Base-by-base conservation (phyloP, 768 basidiomycete genomes). In the Mycena latifolia region DNA sequence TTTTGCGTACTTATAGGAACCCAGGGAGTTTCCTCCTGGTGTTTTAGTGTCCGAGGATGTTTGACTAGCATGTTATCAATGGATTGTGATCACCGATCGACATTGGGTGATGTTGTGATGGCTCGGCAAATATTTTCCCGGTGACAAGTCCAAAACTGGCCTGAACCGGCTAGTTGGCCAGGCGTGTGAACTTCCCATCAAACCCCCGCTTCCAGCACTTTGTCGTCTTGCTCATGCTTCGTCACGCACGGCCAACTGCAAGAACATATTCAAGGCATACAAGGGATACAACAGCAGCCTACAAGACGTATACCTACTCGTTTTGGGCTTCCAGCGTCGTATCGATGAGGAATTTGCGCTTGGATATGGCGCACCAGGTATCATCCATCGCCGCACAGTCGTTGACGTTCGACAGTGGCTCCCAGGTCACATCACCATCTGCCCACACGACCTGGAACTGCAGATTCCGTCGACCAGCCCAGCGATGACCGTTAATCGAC, bases 341-440 rank as follows among this genome's bases (percentile, higher is more conserved):
- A n/a, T n/a, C n/a, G n/a, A n/a, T n/a, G n/a, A n/a, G n/a, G n/a
- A n/a, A n/a, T n/a, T n/a, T n/a, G n/a, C n/a, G n/a, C n/a, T n/a
- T n/a, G n/a, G n/a, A n/a, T n/a, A n/a, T n/a, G n/a, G n/a, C n/a
- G n/a, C n/a, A n/a, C n/a, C n/a, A n/a, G n/a, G n/a, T n/a, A n/a
- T n/a, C n/a, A n/a, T n/a, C n/a, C n/a, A n/a, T n/a, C n/a, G n/a
- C n/a, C n/a, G n/a, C n/a, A n/a, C n/a, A n/a, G n/a, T n/a, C n/a
- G n/a, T 60, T 35, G 35, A 64, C 52, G 35, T 24, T 68, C 6
- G 24, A 11, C 39, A 68, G 53, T 25, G 56, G 61, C 24, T 68
- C 67, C 67, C 67, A 68, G 51, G 67, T 68, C 8, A 46, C 41
- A 41, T 68, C 62, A 1, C 25, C 25, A 29, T 68, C 67, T 1